Base-by-base conservation (phyloP, 371 early-diverging fungal genomes). In the Fennellomyces sp. region DNA sequence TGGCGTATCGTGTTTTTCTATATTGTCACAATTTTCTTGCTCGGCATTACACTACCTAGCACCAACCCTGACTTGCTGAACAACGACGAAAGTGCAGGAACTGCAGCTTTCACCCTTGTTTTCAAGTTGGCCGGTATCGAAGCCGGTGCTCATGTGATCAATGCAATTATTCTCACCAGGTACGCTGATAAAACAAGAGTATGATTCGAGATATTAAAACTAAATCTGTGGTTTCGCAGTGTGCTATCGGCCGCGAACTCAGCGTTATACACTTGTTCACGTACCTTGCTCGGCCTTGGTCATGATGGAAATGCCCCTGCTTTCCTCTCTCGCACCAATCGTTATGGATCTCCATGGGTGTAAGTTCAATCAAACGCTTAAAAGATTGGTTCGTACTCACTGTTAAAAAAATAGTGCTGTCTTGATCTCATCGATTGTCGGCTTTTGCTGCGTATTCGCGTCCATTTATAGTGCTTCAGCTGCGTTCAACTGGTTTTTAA, bases 1-100 rank as follows among this genome's bases (percentile, higher is more conserved):
- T 85, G 83, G 81, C 88, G 89, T 58, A 89, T 91, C 36, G 73
- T 88, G 29, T 73, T 90, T 60, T 91, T 89, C 65, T 90, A 90
- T 56, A 74, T 89, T 63, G 59, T 82, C 29, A 84, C 89, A 31
- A 86, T 89, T 53, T 79, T 91, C 60, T 73, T 90, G 59, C 68
- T 89, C 13, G 86, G 86, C 12, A 60, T 85, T 41, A 84, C 87
- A 47, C 68, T 89, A 23, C 85, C 86, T 30, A 79, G 75, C 61
- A 63, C 73, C 51, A 76, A 84, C 54, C 70, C 76, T 13, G 65
- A 76, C 21, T 75, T 90, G 25, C 66, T 72, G 35, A 75, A 72
- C 19, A 58, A 55, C 15, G 62, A 68, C 52, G 73, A 66, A 12
- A 63, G 63, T 47, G 60, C 80, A 27, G 65, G 69, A 25, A 81